phyloP scores from a whole-genome alignment of 1,139 yeast species.

The Diutina catenulata region DNA sequence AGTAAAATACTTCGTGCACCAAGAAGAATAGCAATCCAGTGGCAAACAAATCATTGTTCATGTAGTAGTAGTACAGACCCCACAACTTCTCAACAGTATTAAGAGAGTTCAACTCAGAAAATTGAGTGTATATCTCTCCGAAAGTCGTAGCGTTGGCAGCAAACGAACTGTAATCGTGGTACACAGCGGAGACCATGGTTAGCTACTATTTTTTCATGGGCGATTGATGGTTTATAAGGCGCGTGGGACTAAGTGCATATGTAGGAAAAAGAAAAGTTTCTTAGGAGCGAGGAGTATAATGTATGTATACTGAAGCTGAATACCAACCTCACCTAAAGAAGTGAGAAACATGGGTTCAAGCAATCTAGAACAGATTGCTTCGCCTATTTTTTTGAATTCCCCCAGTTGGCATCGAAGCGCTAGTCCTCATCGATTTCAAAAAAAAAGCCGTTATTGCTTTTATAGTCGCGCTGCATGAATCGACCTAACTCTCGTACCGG shows the following conservation, averaged over 20 bases:
- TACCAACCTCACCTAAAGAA: not conserved
- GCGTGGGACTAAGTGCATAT: no score
- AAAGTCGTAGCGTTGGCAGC: slow-evolving; percentile 25
- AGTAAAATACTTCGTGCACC: slow-evolving; percentile 31
- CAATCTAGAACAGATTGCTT: not conserved
- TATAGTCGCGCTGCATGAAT: no score
- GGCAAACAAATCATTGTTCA: slow-evolving; percentile 32
- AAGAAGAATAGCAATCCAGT: slow-evolving; percentile 33
- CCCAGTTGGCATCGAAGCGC: no score
- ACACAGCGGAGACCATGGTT: slow-evolving; percentile 14
- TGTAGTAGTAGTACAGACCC: slow-evolving; percentile 33
- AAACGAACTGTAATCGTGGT: slow-evolving; percentile 29
- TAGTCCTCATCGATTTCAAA: no score
- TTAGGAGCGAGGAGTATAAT: no score
- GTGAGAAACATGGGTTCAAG: not conserved
- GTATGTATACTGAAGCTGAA: no score
- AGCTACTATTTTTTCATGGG: not conserved
- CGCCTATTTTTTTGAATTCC: not conserved
- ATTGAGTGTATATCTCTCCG: slow-evolving; percentile 24
- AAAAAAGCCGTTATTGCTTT: no score
- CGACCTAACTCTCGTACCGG: no score
- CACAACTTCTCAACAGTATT: slow-evolving; percentile 24
- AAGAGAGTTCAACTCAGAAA: slow-evolving; percentile 16
- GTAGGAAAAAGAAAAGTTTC: no score
- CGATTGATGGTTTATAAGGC: not conserved